Evolutionary conservation across 352 stramenopile species (phyloP), one percentile per base, ranked within the genome.

Genomic region (Thraustochytrium sp.): DNA sequence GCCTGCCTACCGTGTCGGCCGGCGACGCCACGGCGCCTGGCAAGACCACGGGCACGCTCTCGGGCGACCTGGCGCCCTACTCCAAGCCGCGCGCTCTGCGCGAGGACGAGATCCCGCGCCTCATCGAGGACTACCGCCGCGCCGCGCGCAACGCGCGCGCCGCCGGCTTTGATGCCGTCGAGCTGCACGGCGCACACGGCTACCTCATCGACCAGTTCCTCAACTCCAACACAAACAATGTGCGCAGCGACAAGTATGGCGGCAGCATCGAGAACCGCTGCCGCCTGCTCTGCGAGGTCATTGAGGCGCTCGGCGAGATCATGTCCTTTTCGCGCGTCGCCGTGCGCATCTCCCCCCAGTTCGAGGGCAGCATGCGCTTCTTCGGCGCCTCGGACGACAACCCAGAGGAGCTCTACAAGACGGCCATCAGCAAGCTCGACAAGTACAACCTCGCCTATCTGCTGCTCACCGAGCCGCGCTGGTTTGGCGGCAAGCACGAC

Each of bases 201-300:
- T 97, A 97, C 65, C 84, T 98, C 49, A 86, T 97, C 51, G 92
- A 97, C 85, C 89, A 96, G 85, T 96, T 97, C 85, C 84, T 97
- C 13, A 89, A 94, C 76, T 88, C 85, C 18, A 76, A 40, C 29
- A 89, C 90, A 73, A 97, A 97, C 88, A 86, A 90, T 29, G n/a
- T n/a, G 59, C 91, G 92, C 62, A 93, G 89, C 2, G 87, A 95
- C 87, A 85, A 89, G 56, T 97, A 96, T 82, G 93, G 92, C 38
- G 93, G 92, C 53, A 92, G 86, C 48, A 84, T 92, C 38, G 91
- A 96, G 84, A 96, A 96, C 84, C 91, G 93, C 54, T 87, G 88
- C 51, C 87, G 89, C 8, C 91, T 96, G 56, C 82, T 96, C 23
- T 89, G 90, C 18, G 90, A 95, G 73, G 84, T 91, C 44, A 49